Conservation (phyloP, 345 rosid species). For the Jatropha curcas region DNA sequence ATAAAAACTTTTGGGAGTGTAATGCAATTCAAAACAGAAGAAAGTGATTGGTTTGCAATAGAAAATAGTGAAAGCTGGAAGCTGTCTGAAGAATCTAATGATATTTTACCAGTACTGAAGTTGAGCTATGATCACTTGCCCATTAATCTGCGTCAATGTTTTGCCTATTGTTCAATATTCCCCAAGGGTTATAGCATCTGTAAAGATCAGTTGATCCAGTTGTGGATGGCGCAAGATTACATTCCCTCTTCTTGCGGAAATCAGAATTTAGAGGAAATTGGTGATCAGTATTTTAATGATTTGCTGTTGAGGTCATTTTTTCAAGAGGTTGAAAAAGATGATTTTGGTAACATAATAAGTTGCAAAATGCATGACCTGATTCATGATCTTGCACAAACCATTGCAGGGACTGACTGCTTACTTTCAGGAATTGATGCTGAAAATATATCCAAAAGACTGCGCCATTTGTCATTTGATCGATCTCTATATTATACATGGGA, state of each 20-base stretch:
- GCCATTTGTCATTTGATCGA: constrained; percentile 13
- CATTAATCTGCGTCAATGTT: constrained; percentile 12
- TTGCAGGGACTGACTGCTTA: constrained; percentile 16
- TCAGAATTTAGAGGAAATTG: constrained; percentile 14
- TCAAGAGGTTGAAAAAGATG: constrained; percentile 18
- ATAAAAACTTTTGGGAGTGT: constrained; percentile 25
- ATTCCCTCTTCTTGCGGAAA: constrained; percentile 4
- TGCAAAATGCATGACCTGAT: constrained; percentile 27
- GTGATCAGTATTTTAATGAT: constrained; percentile 22
- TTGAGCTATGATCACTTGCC: constrained; percentile 25
- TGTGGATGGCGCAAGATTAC: constrained; percentile 13
- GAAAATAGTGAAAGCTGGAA: constrained; percentile 21
- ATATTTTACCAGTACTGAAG: constrained; percentile 16
- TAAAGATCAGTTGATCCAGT: constrained; percentile 1
- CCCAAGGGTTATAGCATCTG: not conserved
- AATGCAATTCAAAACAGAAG: constrained; percentile 4
- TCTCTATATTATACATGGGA: not conserved
- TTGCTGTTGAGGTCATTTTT: constrained; percentile 25
- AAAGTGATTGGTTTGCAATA: constrained; percentile 8
- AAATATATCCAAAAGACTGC: constrained; percentile 3
- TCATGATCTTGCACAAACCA: constrained; percentile 21
- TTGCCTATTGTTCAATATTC: constrained; percentile 23
- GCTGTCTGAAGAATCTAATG: constrained; percentile 3
- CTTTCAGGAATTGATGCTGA: constrained; percentile 1
- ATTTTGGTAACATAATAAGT: not conserved